Evolutionary conservation across 495 filamentous ascomycete species (phyloP), one percentile per base, ranked within the genome.

Genomic region (Hypoxylon crocopeplum): DNA sequence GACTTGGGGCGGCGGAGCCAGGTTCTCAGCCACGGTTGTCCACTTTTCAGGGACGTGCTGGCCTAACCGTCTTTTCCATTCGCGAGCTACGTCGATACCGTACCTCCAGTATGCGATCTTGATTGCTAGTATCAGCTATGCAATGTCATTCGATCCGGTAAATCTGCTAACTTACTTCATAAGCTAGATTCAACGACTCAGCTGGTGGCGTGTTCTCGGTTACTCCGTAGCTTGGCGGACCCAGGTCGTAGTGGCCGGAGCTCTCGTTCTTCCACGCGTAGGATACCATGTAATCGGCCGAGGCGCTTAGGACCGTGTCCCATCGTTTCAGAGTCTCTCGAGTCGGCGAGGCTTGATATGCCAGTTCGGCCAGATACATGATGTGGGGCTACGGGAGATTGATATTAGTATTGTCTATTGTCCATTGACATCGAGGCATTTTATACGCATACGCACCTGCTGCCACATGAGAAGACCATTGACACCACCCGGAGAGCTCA

Each of bases 21-120:
- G 62, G 21, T 72, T 72, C 19, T 72, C 57, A 1, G 52, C 48
- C 0, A 78, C 73, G 8, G 56, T 48, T 7, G 60, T 69, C 75
- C 74, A 78, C 32, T 59, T 59, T 8, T 36, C 34, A 0, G 74
- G 74, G 11, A 76, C 55, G 3, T 54, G 30, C 24, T 76, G 72
- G 17, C 48, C 54, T 37, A 75, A 66, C 2, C 65, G 54, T 12
- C 21, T 60, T 60, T 71, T 68, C 70, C 70, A 73, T 30, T 47
- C 29, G 0, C 47, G 50, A 1, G 69, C 70, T 17, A 76, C 57
- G 6, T 67, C 53, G 12, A 78, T 68, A 6, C 79, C 79, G 53
- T 81, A 81, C 11, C 75, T 62, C 79, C 79, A 82, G 46, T 78
- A 76, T 6, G 75, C 72, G 1, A 77, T 54, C 63, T 78, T 64